Evolutionary conservation across 495 filamentous ascomycete genomes (phyloP).

Genomic region (Talaromyces thailandensis): DNA sequence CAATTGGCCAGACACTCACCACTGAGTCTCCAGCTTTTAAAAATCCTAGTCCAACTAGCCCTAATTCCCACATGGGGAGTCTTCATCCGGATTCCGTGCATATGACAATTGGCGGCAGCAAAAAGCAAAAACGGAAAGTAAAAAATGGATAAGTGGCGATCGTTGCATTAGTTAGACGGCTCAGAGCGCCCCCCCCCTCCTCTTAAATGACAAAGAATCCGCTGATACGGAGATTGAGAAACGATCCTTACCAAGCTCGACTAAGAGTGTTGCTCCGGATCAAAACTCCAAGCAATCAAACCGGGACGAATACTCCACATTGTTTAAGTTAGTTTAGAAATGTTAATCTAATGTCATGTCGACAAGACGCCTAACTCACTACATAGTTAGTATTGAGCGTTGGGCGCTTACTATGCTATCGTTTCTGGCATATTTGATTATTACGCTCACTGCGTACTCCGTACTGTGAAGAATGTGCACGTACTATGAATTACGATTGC

Average conservation of each 20-base stretch:
- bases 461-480: too few species aligned
- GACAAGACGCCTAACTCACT: not conserved
- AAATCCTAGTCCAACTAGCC: not conserved
- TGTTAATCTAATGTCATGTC: not conserved
- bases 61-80: not conserved
- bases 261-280: not conserved
- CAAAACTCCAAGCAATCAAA: not conserved
- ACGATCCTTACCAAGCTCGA: not conserved
- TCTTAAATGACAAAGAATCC: too few species aligned
- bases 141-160: not conserved
- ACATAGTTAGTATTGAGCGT: not conserved
- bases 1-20: not conserved
- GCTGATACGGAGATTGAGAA: too few species aligned
- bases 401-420: not conserved
- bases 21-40: too few species aligned
- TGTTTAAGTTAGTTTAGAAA: not conserved
- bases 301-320: not conserved
- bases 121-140: not conserved
- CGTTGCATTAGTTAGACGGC: not conserved
- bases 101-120: not conserved
- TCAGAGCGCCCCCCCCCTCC: too few species aligned
- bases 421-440: not conserved
- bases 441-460: too few species aligned
- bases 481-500: not conserved
- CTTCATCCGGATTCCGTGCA: not conserved